Conservation (phyloP, 768 basidiomycete species). For the Roridomyces roridus region DNA sequence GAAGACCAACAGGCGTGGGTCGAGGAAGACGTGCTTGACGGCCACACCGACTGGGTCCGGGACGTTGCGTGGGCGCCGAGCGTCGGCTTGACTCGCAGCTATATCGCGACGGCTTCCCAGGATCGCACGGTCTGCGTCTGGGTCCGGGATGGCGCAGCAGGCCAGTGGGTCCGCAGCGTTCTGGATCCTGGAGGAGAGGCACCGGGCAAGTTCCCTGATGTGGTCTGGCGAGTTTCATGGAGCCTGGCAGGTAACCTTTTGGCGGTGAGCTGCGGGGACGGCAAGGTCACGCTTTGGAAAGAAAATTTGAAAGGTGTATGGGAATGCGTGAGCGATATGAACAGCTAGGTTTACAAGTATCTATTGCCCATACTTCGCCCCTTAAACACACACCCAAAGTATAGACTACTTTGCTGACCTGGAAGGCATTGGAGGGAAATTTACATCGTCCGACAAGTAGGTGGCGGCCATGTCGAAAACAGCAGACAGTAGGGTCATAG, state of each 20-base stretch:
- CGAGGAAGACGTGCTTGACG: constrained; percentile 89
- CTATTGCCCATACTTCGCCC: constrained; percentile 17
- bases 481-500: constrained; percentile 90
- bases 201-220: constrained; percentile 90
- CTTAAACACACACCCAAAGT: constrained; percentile 13
- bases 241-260: constrained; percentile 95
- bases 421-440: constrained; percentile 85
- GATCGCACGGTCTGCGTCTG: constrained; percentile 91
- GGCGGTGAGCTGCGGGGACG: constrained; percentile 96
- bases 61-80: constrained; percentile 99
- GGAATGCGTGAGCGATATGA: constrained; percentile 97
- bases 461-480: constrained; percentile 89
- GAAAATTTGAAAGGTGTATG: constrained; percentile 94
- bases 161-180: constrained; percentile 80
- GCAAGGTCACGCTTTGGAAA: constrained; percentile 98
- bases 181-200: constrained; percentile 69
- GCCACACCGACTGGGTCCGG: constrained; percentile 96
- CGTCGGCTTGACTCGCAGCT: constrained; percentile 91
- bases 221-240: constrained; percentile 99
- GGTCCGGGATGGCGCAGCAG: constrained; percentile 81
- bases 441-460: constrained; percentile 65
- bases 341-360: constrained; percentile 53
- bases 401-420: constrained; percentile 75
- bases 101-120: constrained; percentile 96
- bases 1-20: constrained; percentile 89